Conservation (phyloP, 805 yeast species). For the Candida suzukii region DNA sequence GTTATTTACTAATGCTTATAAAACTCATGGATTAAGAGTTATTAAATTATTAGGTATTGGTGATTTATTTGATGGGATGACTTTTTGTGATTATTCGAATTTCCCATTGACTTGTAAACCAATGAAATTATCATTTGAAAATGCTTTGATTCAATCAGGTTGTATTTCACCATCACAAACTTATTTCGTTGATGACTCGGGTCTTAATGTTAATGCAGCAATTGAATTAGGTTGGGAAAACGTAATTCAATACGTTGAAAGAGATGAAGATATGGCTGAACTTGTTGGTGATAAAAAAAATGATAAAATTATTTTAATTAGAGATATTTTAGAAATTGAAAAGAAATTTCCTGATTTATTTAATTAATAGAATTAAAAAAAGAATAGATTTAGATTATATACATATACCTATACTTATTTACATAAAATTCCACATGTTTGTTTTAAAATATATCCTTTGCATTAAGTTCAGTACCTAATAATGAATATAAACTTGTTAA, state of each 20-base stretch:
- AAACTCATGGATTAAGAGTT: conserved; percentile 81
- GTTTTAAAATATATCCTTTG: not conserved
- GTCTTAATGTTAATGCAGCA: conserved; percentile 72
- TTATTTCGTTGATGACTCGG: conserved; percentile 86
- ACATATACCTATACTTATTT: not conserved
- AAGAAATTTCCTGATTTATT: conserved; percentile 47
- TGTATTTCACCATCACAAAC: conserved; percentile 40
- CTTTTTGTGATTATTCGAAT: conserved; percentile 78
- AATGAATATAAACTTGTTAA: conserved; percentile 9
- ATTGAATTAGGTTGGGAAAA: conserved; percentile 61
- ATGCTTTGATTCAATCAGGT: conserved; percentile 61
- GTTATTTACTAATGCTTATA: conserved; percentile 93
- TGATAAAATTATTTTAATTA: conserved; percentile 43
- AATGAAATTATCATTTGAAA: conserved; percentile 59
- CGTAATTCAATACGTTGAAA: conserved; percentile 70
- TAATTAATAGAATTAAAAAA: conserved; percentile 1
- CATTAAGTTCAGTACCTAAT: conserved; percentile 11
- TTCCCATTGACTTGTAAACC: conserved; percentile 84
- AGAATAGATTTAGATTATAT: not conserved
- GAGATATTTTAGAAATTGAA: conserved; percentile 50
- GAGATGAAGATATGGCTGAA: conserved; percentile 43
- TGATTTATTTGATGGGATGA: conserved; percentile 90
- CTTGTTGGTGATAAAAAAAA: conserved; percentile 26
- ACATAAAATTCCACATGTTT: too few species aligned
- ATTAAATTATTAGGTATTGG: conserved; percentile 76